phyloP scores from a whole-genome alignment of 495 filamentous ascomycete species.

The Barbatosphaeria neglecta region DNA sequence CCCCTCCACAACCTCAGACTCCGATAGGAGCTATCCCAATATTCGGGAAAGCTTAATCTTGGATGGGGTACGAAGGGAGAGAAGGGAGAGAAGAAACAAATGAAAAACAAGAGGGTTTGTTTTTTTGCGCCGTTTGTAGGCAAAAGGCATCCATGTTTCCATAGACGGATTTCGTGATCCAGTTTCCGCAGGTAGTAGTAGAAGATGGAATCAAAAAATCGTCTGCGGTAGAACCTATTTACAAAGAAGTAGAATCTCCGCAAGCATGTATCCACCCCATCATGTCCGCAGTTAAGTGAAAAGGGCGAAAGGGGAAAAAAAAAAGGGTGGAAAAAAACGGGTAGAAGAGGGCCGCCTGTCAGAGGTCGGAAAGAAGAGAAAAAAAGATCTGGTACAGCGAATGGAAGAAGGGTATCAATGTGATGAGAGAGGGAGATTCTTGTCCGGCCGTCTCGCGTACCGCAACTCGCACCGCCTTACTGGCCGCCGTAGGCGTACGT shows the following conservation, averaged over 20 bases:
- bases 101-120: too few species aligned
- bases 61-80: too few species aligned
- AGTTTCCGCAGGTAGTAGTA: too few species aligned
- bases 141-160: too few species aligned
- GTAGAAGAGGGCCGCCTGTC: too few species aligned
- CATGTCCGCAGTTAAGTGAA: not conserved
- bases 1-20: too few species aligned
- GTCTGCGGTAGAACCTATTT: not conserved
- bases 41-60: too few species aligned
- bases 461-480: too few species aligned
- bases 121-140: too few species aligned
- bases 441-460: not conserved
- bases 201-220: conserved; percentile 1
- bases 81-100: too few species aligned
- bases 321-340: not conserved
- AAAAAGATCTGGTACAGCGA: not conserved
- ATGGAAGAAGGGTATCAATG: conserved; percentile 4
- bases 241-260: conserved; percentile 3
- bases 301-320: not conserved
- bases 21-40: too few species aligned
- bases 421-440: not conserved
- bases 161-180: not conserved
- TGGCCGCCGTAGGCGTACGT: conserved; percentile 30
- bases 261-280: not conserved
- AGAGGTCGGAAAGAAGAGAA: not conserved